Evolutionary conservation across 305 asterid species (phyloP).

Genomic region (Petunia hybrid): DNA sequence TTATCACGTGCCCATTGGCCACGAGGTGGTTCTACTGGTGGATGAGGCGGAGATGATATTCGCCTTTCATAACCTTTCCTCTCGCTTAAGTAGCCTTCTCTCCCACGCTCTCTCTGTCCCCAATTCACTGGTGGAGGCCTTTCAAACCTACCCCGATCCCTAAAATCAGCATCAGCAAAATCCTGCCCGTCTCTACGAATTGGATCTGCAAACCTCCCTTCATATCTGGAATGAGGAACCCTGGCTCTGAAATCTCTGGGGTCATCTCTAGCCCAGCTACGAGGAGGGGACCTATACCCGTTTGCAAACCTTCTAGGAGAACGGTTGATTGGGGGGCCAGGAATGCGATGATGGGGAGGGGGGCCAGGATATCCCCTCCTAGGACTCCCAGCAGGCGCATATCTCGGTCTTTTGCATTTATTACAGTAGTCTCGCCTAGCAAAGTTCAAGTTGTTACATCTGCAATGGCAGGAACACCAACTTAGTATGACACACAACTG

Average conservation of each 20-base stretch:
- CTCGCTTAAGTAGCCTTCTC: constrained; percentile 59
- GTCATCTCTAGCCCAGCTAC: constrained; percentile 70
- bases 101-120: constrained; percentile 66
- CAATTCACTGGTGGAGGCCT: constrained; percentile 63
- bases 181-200: constrained; percentile 57
- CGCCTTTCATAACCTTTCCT: constrained; percentile 65
- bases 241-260: constrained; percentile 69
- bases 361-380: constrained; percentile 69
- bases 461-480: constrained; percentile 42
- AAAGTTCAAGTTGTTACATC: constrained; percentile 89
- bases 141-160: constrained; percentile 68
- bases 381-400: constrained; percentile 62
- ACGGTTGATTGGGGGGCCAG: constrained; percentile 55
- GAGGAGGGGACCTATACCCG: constrained; percentile 78
- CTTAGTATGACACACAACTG: constrained; percentile 25
- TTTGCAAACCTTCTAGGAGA: constrained; percentile 66
- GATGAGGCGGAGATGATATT: constrained; percentile 59
- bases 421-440: constrained; percentile 90
- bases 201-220: constrained; percentile 64
- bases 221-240: constrained; percentile 58
- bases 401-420: constrained; percentile 84
- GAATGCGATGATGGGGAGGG: constrained; percentile 49
- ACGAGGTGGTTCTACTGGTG: constrained; percentile 51
- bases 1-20: constrained; percentile 69
- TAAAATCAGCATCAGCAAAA: constrained; percentile 52